Percentiles rank a stretch among this genome's conserved stretches.
These are phyloP conservation scores for Globomyces pollinis-pini DNA, from an alignment of 192 early-diverging fungal genomes.

Conservation along the genomic window DNA sequence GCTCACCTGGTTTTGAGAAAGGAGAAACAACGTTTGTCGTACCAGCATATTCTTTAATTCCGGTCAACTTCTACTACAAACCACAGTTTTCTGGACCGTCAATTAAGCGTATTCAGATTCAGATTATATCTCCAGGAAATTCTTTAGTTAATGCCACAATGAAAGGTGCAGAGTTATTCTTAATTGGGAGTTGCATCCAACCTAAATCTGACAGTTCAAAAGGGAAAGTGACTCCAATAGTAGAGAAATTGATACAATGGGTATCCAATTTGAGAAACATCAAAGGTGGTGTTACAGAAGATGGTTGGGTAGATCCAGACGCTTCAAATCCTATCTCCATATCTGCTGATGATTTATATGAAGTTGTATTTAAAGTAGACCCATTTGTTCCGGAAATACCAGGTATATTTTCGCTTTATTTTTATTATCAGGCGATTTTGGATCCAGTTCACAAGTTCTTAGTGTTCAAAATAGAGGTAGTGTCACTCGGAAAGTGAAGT, in stretches of 20 bases:
- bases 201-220: slow-evolving; percentile 47
- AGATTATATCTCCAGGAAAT: not conserved
- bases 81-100: slow-evolving; percentile 31
- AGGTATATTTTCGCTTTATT: too few relatives aligned
- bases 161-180: slow-evolving; percentile 19
- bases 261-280: slow-evolving; percentile 48
- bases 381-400: not conserved
- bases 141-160: not conserved
- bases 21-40: slow-evolving; percentile 5
- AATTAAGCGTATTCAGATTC: slow-evolving; percentile 14
- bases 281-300: slow-evolving; percentile 28
- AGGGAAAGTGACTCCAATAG: slow-evolving; percentile 20
- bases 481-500: slow-evolving; percentile 17
- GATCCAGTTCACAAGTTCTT: not conserved
- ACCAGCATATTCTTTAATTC: slow-evolving; percentile 25
- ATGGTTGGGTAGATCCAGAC: not conserved
- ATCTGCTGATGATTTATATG: not conserved
- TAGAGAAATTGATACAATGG: slow-evolving; percentile 22
- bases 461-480: slow-evolving; percentile 24
- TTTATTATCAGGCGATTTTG: not conserved
- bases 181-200: slow-evolving; percentile 52
- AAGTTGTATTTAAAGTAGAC: slow-evolving; percentile 16
- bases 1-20: not conserved
- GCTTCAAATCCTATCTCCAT: not conserved
- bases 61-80: slow-evolving; percentile 38